Base-by-base conservation (phyloP, 345 rosid species). In the Eucalyptus grandis region DNA sequence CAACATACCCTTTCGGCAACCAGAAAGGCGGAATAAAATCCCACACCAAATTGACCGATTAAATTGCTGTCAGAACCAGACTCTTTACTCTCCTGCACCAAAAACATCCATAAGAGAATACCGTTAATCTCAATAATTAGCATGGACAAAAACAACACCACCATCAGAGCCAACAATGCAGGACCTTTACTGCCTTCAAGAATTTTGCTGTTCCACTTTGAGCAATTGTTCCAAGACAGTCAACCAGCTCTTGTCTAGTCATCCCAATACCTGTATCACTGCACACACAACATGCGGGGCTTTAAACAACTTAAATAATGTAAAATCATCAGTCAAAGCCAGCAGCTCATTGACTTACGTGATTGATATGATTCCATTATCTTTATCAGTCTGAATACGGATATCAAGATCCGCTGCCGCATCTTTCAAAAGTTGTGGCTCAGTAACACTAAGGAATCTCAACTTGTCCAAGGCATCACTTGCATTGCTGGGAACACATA, bases 161-260 rank as follows among this genome's bases (percentile, higher is more conserved):
- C n/a, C 56, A 80, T 58, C 22, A 37, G 89, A 88, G 87, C 17
- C 37, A 77, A 67, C 54, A 60, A 9, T 8, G 34, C 51, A 87
- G 62, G 62, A 98, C 99, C 99, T 97, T 98, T 89, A 97, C 13
- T 37, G 99, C 98, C 93, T 96, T 95, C 91, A 97, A 90, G 91
- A 98, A 98, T 90, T 98, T 98, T 44, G 99, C 98, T 87, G 99
- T 98, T 90, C 99, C 99, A 94, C 99, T 98, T 89, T 98, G 98
- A 4, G 99, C 99, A 90, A 98, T 96, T 89, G 99, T 98, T 87
- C 99, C 99, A 86, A 98, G 99, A 91, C 99, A 97, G 89, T 98
- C 99, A 86, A 98, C 95, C 77, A 98, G 90, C 58, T 98, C 99
- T 95, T 97, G 96, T 4, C 95, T 95, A 30, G 98, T 97, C 99